Evolutionary conservation across 441 rosid genomes (phyloP).

Genomic region (Mallotus repandus): DNA sequence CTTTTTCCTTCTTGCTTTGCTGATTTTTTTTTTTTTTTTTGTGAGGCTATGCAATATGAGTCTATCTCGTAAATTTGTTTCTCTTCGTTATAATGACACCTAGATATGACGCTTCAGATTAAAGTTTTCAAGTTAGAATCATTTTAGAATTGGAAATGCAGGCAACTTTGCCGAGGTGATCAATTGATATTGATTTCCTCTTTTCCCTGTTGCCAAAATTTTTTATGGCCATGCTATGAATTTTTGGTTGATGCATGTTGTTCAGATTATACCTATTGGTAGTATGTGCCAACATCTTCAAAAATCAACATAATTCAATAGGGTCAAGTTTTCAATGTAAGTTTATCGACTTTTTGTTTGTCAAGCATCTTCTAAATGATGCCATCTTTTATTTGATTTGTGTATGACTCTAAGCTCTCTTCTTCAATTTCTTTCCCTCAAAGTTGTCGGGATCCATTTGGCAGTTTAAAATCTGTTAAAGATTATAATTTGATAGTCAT

Average conservation of each 20-base stretch:
- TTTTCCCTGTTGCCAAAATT: constrained; percentile 69
- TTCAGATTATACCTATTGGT: constrained; percentile 19
- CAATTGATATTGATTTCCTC: constrained; percentile 39
- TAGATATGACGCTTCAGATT: too few species aligned
- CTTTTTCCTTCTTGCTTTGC: too few species aligned
- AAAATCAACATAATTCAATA: not conserved
- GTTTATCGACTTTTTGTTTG: not conserved
- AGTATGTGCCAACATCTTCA: constrained; percentile 24
- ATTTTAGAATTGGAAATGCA: constrained; percentile 7
- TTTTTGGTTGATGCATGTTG: constrained; percentile 26
- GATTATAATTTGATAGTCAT: not conserved
- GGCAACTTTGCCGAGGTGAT: constrained; percentile 63
- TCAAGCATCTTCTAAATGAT: not conserved
- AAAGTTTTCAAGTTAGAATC: not conserved
- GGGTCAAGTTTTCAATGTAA: not conserved
- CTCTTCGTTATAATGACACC: too few species aligned
- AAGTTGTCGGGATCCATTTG: not conserved
- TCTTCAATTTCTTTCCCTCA: not conserved
- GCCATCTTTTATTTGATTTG: too few species aligned
- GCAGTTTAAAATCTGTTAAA: not conserved
- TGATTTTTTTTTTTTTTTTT: not conserved
- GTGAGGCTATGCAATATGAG: too few species aligned
- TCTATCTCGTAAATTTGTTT: too few species aligned
- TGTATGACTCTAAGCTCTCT: not conserved
- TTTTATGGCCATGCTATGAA: constrained; percentile 25